Base-by-base conservation (phyloP, 2,329 filamentous ascomycete species). In the Pyricularia sp. region DNA sequence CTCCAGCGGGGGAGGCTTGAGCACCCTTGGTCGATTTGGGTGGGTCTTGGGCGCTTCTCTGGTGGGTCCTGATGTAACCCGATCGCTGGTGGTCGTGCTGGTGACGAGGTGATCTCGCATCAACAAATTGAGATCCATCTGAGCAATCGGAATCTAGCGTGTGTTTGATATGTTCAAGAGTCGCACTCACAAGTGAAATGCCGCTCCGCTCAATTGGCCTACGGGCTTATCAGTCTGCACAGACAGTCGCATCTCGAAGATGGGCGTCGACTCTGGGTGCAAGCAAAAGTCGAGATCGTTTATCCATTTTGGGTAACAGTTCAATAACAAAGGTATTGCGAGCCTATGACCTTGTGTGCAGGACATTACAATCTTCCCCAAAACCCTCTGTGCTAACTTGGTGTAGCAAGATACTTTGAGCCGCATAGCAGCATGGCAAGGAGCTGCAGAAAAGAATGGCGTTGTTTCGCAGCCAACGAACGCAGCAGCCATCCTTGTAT, bases 401-500 rank as follows among this genome's bases (percentile, higher is more conserved):
- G 10, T 17, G 31, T 63, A 74, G 73, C 14, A 63, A 59, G 26
- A 64, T 6, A 68, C 73, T n/a, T 42, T 74, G n/a, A 64, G 70
- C 23, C 31, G n/a, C 12, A 61, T 73, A 14, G 42, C 33, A 11
- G 59, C 30, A 58, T 42, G 33, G 20, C 31, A 12, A 33, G 30
- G 25, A 66, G 59, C 25, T 58, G 25, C 11, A 33, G 31, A 12
- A 7, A 36, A 28, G n/a, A n/a, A 50, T 50, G 55, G 12, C 4
- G 6, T n/a, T n/a, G 17, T 20, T 2, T 17, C 14, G n/a, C 28
- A 50, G 59, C 23, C 33, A 65, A 17, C 23, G 25, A 14, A 64
- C 20, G 36, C 81, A 7, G 81, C 82, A 20, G 80, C 86, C 26
- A 77, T 88, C 23, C 77, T 88, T 11, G 81, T 81, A 23, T 86